Conservation (phyloP, 805 yeast species). For the Pichia manshurica region DNA sequence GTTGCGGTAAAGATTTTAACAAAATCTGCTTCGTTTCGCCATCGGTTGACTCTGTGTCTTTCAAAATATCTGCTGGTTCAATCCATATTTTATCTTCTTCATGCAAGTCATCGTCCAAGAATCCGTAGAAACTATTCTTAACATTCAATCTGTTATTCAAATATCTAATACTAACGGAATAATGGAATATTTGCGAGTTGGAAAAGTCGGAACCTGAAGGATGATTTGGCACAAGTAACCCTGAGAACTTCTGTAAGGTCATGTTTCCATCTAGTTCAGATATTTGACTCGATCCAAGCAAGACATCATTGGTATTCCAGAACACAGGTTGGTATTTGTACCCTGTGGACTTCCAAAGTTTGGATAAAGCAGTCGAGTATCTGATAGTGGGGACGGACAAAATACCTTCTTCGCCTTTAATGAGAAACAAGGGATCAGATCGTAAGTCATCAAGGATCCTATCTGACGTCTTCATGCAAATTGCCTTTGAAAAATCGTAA, state of each 20-base stretch:
- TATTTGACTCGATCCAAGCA: neutral
- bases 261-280: slow-evolving; percentile 1
- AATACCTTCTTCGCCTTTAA: slow-evolving; percentile 24
- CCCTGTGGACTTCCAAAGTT: neutral
- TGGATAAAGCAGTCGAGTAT: slow-evolving; percentile 25
- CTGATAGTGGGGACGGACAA: slow-evolving; percentile 29
- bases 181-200: slow-evolving; percentile 23
- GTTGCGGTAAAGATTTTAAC: slow-evolving; percentile 28
- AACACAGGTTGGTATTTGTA: slow-evolving; percentile 16
- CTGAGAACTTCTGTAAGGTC: slow-evolving; percentile 15
- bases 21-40: slow-evolving; percentile 13
- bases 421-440: slow-evolving; percentile 35
- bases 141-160: slow-evolving; percentile 6
- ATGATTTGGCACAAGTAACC: slow-evolving; percentile 23
- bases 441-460: slow-evolving; percentile 61
- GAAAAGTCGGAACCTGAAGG: slow-evolving; percentile 14
- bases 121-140: slow-evolving; percentile 26
- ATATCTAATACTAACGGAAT: slow-evolving; percentile 26
- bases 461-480: slow-evolving; percentile 55
- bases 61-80: slow-evolving; percentile 6
- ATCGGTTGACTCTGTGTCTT: slow-evolving; percentile 6
- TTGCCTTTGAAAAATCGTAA: slow-evolving; percentile 23
- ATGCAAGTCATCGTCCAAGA: slow-evolving; percentile 24
- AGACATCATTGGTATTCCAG: slow-evolving; percentile 13
- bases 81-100: slow-evolving; percentile 20